Conservation (phyloP, 441 rosid genomes). For the Isatis lusitanica region DNA sequence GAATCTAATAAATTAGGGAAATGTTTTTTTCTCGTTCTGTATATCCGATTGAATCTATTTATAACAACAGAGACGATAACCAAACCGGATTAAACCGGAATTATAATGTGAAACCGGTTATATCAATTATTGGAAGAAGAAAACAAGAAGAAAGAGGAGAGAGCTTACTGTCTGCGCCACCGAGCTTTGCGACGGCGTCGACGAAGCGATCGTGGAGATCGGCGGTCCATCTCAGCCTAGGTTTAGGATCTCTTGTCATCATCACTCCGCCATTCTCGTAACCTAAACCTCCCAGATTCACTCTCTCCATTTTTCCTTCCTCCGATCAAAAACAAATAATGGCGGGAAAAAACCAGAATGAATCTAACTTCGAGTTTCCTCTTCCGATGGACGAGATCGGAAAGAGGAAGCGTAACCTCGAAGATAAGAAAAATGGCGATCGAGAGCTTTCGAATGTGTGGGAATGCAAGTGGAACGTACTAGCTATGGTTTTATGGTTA, state of each 20-base stretch:
- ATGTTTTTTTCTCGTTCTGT: neutral
- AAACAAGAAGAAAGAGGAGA: neutral
- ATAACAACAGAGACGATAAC: neutral
- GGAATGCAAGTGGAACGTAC: slow-evolving; percentile 7
- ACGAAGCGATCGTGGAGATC: slow-evolving; percentile 76
- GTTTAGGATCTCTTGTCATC: slow-evolving; percentile 83
- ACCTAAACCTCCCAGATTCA: slow-evolving; percentile 35
- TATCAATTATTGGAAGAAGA: neutral
- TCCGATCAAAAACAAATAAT: slow-evolving; percentile 3
- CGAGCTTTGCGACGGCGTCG: slow-evolving; percentile 69
- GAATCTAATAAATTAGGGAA: neutral
- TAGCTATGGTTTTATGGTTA: neutral
- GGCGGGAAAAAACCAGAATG: slow-evolving; percentile 25
- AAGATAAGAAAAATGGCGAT: neutral
- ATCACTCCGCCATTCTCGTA: slow-evolving; percentile 61
- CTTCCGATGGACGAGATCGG: neutral
- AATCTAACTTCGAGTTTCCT: neutral
- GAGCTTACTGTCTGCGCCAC: slow-evolving; percentile 66
- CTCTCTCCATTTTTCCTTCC: slow-evolving; percentile 44
- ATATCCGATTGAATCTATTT: neutral
- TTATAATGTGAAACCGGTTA: slow-evolving; percentile 3
- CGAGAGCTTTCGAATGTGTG: neutral
- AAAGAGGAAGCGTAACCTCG: neutral
- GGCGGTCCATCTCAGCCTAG: slow-evolving; percentile 68
- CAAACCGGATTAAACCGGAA: slow-evolving; percentile 18